phyloP scores from a whole-genome alignment of 2,329 filamentous ascomycete species.

The Aspergillaceae sp. region DNA sequence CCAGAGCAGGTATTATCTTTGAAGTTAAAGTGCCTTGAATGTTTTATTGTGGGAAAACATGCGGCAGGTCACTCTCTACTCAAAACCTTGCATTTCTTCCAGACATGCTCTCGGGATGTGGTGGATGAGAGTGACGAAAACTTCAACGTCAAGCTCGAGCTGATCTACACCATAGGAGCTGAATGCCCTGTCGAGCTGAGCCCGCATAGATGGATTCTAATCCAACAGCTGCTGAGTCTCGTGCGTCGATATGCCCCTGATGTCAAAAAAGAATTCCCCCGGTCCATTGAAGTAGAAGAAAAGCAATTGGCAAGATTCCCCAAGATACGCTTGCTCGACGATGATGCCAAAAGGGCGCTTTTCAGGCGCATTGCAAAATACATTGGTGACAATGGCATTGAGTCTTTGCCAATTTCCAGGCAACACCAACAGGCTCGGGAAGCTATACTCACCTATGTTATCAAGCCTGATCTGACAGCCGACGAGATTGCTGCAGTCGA shows the following conservation, averaged over 20 bases:
- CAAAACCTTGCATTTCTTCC: conserved; percentile 7
- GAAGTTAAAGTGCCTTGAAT: conserved; percentile 53
- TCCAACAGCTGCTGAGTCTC: conserved; percentile 46
- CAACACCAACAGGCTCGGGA: conserved; percentile 23
- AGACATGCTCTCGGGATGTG: conserved; percentile 41
- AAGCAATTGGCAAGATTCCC: conserved; percentile 36
- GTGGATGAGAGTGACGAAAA: conserved; percentile 60
- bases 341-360: conserved; percentile 26
- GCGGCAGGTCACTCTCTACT: conserved; percentile 7
- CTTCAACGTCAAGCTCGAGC: conserved; percentile 52
- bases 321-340: conserved; percentile 40
- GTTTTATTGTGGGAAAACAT: conserved; percentile 6
- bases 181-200: conserved; percentile 45
- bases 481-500: conserved; percentile 32
- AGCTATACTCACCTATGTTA: conserved; percentile 40
- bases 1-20: conserved; percentile 59
- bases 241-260: conserved; percentile 27
- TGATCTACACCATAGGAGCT: conserved; percentile 54
- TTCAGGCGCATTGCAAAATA: conserved; percentile 17
- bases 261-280: conserved; percentile 24
- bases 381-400: conserved; percentile 40
- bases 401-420: conserved; percentile 37
- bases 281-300: conserved; percentile 38
- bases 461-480: conserved; percentile 18
- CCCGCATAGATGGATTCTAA: conserved; percentile 48